These are phyloP conservation scores for Arabidopsis thaliana DNA, from an alignment of 345 rosid genomes.

Conservation along the genomic window TAIR10.1 NC_003070.9:5305501-5306000, in stretches of 20 bases:
- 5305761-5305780: slow-evolving; percentile 30
- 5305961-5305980: not conserved
- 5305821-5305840: slow-evolving; percentile 43
- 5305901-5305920: slow-evolving; percentile 31
- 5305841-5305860: slow-evolving; percentile 32
- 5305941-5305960: slow-evolving; percentile 14
- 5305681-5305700: not conserved
- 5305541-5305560: slow-evolving; percentile 50
- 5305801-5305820: not conserved
- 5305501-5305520: slow-evolving; percentile 54
- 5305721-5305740: slow-evolving; percentile 5
- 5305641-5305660: slow-evolving; percentile 41
- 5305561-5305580: slow-evolving; percentile 47
- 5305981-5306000: slow-evolving; percentile 8
- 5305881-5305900: slow-evolving; percentile 33
- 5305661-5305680: slow-evolving; percentile 38
- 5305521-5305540: slow-evolving; percentile 54
- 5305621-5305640: slow-evolving; percentile 30
- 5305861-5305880: slow-evolving; percentile 26
- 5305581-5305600: slow-evolving; percentile 44
- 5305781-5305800: slow-evolving; percentile 36
- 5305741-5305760: slow-evolving; percentile 27
- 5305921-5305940: slow-evolving; percentile 33
- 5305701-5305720: slow-evolving; percentile 5
- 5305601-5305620: slow-evolving; percentile 8